Conservation (phyloP, 345 rosid species). For the Salix arbutifolia region DNA sequence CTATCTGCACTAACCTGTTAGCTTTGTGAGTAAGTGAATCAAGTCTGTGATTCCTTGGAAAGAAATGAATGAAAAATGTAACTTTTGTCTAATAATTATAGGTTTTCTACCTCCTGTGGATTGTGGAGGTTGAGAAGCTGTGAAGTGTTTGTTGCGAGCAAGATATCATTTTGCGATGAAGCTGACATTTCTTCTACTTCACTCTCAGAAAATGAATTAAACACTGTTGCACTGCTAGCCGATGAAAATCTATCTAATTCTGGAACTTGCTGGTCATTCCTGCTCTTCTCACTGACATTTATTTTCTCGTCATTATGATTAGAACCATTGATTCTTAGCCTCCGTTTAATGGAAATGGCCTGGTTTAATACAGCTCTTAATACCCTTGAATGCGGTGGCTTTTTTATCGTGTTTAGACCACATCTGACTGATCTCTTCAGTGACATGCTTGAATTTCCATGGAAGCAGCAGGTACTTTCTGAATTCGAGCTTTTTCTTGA, state of each 20-base stretch:
- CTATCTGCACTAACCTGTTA: conserved; percentile 36
- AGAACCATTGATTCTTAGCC: conserved; percentile 12
- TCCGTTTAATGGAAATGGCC: conserved; percentile 17
- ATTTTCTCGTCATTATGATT: conserved; percentile 13
- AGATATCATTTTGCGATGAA: conserved; percentile 10
- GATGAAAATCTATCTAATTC: conserved; percentile 30
- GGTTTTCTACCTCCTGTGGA: conserved; percentile 29
- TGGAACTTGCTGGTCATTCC: conserved; percentile 16
- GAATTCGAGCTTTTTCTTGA: conserved; percentile 17
- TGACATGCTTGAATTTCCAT: conserved; percentile 19
- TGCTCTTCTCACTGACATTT: conserved; percentile 5
- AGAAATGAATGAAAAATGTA: not conserved
- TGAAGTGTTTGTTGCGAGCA: conserved; percentile 2
- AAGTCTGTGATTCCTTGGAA: not conserved
- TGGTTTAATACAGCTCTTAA: conserved; percentile 26
- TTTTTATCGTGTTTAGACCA: conserved; percentile 15
- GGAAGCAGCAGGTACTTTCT: conserved; percentile 2
- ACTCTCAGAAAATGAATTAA: conserved; percentile 31
- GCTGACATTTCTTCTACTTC: conserved; percentile 29
- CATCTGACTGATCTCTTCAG: conserved; percentile 1
- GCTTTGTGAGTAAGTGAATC: conserved; percentile 14
- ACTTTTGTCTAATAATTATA: not conserved
- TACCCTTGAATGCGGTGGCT: conserved; percentile 21
- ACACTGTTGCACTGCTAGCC: conserved; percentile 28
- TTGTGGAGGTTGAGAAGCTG: not conserved